A percentile compares a stretch with the other conserved stretches of the same genome.
phyloP scores from a whole-genome alignment of 768 basidiomycete genomes.

The Tulasnella sp. region DNA sequence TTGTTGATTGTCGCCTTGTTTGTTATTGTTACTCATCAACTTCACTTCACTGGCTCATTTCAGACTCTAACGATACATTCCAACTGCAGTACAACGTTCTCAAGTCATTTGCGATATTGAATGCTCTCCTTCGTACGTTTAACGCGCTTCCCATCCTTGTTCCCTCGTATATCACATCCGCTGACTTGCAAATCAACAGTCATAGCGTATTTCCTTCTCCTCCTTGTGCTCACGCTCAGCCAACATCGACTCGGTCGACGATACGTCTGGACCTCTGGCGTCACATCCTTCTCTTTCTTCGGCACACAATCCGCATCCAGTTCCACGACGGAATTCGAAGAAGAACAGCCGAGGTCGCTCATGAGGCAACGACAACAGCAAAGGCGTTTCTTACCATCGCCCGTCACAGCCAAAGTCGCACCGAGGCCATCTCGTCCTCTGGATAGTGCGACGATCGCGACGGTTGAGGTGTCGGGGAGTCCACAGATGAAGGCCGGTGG shows the following conservation, averaged over 20 bases:
- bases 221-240: conserved; percentile 35
- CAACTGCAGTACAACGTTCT: conserved; percentile 83
- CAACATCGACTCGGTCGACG: conserved; percentile 35
- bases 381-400: conserved; percentile 3
- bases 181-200: conserved; percentile 31
- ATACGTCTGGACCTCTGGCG: conserved; percentile 57
- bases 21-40: too few species aligned
- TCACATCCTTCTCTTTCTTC: conserved; percentile 66
- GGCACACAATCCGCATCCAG: conserved; percentile 15
- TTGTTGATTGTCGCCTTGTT: too few species aligned
- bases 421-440: neutral
- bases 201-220: conserved; percentile 37
- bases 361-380: neutral
- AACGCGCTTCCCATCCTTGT: too few species aligned
- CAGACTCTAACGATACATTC: conserved; percentile 76
- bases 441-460: too few species aligned
- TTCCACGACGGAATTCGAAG: too few species aligned
- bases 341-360: too few species aligned
- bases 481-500: conserved; percentile 14
- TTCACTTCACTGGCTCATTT: conserved; percentile 1
- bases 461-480: neutral
- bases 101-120: conserved; percentile 69
- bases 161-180: too few species aligned
- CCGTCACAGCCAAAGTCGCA: conserved; percentile 9
- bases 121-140: conserved; percentile 54